Base-by-base conservation (phyloP, 768 basidiomycete genomes). In the Calocybe indica region DNA sequence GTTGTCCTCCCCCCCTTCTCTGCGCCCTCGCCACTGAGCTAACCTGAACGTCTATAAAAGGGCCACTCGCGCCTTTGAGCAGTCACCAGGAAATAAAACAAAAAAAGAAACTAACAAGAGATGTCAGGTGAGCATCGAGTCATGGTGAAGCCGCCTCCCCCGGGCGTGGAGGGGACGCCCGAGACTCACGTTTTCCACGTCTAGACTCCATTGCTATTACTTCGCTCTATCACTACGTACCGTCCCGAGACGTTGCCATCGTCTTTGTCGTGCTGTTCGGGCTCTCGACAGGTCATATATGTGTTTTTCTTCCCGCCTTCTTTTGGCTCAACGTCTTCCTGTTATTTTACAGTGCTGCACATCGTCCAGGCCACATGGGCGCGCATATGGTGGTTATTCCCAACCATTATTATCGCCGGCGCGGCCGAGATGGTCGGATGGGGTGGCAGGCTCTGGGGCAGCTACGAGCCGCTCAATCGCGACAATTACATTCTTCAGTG, bases 391-490 rank as follows among this genome's bases (percentile, higher is more conserved):
- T 83, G 73, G 72, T 52, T 82, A 7, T 29, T 79, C 38, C 71
- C 72, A 0, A 82, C 82, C 0, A 68, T 67, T 5, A 62, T 69
- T 11, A 54, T 79, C 0, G 70, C 73, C 37, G 78, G 78, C 7
- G 11, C 73, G 1, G 57, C 74, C 7, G 83, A 85, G 55, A 55
- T 75, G 7, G 48, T 76, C 2, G 82, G 81, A 0, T 84, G 82
- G 83, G 54, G 59, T 6, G 82, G 66, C 1, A 61, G 81, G 13
- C 55, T 80, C 3, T 82, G 77, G 80, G 78, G 74, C 5, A 72
- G 64, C 38, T 59, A 52, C 44, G 52, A 49, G 12, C 64, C 67
- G 2, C 45, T 45, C 0, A 33, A 48, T 15, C 29, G 37, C 4
- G 48, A 51, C 1, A 62, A 73, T 0, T 75, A 66, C 55, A 54